These are phyloP conservation scores for Paracamarosporium sp. DNA, from an alignment of 2,329 filamentous ascomycete species.

Conservation along the genomic window DNA sequence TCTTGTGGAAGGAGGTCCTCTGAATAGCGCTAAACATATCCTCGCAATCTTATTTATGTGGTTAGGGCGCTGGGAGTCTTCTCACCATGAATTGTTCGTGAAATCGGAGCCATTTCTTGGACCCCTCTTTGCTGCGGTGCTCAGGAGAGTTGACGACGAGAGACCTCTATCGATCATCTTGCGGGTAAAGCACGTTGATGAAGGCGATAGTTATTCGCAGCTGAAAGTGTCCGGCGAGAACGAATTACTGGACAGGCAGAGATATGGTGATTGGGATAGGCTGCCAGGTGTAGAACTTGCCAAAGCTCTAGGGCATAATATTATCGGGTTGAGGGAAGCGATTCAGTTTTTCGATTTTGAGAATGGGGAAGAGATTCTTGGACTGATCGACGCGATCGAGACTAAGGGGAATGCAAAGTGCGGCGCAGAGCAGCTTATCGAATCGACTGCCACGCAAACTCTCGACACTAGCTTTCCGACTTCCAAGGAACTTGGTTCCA, in stretches of 20 bases:
- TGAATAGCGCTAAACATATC: background rate
- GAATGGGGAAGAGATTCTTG: background rate
- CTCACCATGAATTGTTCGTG: background rate
- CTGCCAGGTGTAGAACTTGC: background rate
- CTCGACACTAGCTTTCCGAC: too few species aligned
- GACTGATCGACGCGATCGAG: background rate
- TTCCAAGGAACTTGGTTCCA: too few species aligned
- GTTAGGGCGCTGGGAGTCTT: background rate
- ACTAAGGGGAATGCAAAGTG: background rate
- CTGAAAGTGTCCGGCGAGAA: background rate
- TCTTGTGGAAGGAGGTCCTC: background rate
- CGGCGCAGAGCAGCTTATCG: background rate
- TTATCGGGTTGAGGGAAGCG: background rate
- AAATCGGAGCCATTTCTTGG: background rate
- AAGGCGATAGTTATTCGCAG: too few species aligned
- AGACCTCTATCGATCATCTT: background rate
- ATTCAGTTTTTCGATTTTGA: background rate
- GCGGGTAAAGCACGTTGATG: background rate
- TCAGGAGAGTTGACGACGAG: background rate
- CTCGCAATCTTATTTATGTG: background rate
- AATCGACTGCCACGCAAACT: background rate
- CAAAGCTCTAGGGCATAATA: background rate
- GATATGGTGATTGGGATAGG: background rate
- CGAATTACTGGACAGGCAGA: fast-evolving
- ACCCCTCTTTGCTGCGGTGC: background rate